phyloP scores from a whole-genome alignment of 306 rosid genomes.

The Styphnolobium japonicum region DNA sequence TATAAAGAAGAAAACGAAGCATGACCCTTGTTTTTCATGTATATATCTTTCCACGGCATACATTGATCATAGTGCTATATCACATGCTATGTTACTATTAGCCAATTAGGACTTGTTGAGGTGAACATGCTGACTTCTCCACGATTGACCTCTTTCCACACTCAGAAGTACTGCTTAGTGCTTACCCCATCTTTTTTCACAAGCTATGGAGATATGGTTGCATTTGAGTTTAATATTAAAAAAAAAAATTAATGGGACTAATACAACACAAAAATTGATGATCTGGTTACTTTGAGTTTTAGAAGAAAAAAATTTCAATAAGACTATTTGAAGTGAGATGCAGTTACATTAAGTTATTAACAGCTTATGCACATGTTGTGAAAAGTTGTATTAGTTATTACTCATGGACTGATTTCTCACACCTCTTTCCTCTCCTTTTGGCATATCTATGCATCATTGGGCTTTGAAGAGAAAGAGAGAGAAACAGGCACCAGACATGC shows the following conservation, averaged over 20 bases:
- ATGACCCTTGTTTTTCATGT: conserved; percentile 14
- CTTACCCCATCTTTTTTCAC: background rate
- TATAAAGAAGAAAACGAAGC: conserved; percentile 10
- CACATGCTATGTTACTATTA: background rate
- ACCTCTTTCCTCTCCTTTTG: background rate
- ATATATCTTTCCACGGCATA: background rate
- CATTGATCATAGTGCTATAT: background rate
- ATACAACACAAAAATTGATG: background rate
- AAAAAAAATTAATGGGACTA: background rate
- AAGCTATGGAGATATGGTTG: background rate
- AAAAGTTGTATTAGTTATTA: background rate
- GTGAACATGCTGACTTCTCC: background rate
- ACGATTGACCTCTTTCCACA: background rate
- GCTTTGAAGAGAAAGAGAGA: background rate
- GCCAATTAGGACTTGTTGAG: background rate
- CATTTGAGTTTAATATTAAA: background rate
- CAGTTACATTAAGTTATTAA: background rate
- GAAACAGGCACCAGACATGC: background rate
- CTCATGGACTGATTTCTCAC: background rate
- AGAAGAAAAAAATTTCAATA: background rate
- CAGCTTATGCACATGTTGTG: background rate
- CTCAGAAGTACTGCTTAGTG: background rate
- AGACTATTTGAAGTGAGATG: background rate
- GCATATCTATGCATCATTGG: background rate
- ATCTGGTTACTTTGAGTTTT: background rate